A percentile compares a stretch with the other conserved stretches of the same genome.
Evolutionary conservation across 208 protist genomes (phyloP).

Genomic region (Crithidia fasciculata): DNA sequence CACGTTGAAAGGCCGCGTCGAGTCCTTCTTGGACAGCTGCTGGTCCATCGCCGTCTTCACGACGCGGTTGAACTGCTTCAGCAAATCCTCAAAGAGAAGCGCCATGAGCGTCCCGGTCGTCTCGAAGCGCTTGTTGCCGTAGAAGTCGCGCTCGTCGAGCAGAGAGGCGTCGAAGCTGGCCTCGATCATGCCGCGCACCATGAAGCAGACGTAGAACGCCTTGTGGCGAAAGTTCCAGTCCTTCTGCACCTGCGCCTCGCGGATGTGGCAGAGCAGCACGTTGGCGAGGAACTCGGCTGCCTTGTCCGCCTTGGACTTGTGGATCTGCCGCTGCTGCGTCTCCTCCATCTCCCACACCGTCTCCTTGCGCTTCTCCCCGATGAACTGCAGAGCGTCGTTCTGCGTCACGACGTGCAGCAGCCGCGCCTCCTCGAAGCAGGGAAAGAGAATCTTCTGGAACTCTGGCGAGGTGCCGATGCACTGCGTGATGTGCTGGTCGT

Average conservation of each 20-base stretch:
- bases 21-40: slow-evolving; percentile 90
- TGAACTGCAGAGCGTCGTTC: slow-evolving; percentile 96
- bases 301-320: slow-evolving; percentile 91
- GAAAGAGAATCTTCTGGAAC: slow-evolving; percentile 93
- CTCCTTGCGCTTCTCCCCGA: slow-evolving; percentile 94
- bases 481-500: slow-evolving; percentile 99
- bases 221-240: slow-evolving; percentile 98
- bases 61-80: slow-evolving; percentile 98
- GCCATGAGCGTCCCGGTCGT: slow-evolving; percentile 96
- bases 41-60: slow-evolving; percentile 94
- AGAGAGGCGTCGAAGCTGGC: slow-evolving; percentile 84
- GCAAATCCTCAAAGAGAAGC: slow-evolving; percentile 92
- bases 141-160: slow-evolving; percentile 99
- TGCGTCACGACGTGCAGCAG: slow-evolving; percentile 85
- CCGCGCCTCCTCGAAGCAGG: slow-evolving; percentile 96
- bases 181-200: slow-evolving; percentile 97
- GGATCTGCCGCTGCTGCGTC: slow-evolving; percentile 71
- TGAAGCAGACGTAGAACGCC: slow-evolving; percentile 96
- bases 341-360: slow-evolving; percentile 71
- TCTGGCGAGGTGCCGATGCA: slow-evolving; percentile 93
- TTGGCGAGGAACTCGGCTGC: slow-evolving; percentile 95
- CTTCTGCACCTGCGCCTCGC: slow-evolving; percentile 81
- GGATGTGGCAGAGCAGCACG: slow-evolving; percentile 84
- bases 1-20: slow-evolving; percentile 92
- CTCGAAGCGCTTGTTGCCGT: slow-evolving; percentile 99